A percentile compares a stretch with the other conserved stretches of the same genome.
phyloP scores from a whole-genome alignment of 208 protist genomes.

The Trypanosomatidae sp. region DNA sequence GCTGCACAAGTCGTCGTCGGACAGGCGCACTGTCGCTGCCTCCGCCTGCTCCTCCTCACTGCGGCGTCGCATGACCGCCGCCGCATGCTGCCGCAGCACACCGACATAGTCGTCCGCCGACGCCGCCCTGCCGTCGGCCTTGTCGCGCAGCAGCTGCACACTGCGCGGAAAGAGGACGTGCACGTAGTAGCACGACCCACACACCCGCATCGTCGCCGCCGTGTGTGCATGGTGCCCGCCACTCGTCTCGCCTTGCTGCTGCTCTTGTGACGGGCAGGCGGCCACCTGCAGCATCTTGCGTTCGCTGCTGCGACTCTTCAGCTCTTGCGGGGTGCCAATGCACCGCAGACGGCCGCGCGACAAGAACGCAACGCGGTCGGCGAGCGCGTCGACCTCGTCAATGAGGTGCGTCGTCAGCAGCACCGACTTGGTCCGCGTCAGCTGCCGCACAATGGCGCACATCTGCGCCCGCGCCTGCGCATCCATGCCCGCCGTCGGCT shows the following conservation, averaged over 20 bases:
- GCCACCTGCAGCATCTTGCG: conserved; percentile 5
- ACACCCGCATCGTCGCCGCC: neutral
- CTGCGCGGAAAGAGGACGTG: no score
- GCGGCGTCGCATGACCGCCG: no score
- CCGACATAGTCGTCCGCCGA: no score
- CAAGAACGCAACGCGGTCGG: conserved; percentile 80
- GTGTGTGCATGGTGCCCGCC: neutral
- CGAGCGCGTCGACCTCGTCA: conserved; percentile 82
- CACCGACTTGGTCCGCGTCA: conserved; percentile 41
- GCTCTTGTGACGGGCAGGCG: neutral
- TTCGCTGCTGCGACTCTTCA: conserved; percentile 28
- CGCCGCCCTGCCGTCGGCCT: no score
- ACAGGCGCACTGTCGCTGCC: neutral
- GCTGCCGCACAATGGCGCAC: conserved; percentile 61
- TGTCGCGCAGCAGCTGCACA: no score
- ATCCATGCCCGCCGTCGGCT: conserved; percentile 88
- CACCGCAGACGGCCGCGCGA: conserved; percentile 73
- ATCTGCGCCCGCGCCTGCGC: conserved; percentile 47
- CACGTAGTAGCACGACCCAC: neutral
- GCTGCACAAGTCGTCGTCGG: conserved; percentile 9
- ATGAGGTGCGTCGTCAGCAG: conserved; percentile 83
- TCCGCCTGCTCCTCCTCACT: no score
- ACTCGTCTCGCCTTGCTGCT: neutral
- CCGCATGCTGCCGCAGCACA: no score
- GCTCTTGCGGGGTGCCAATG: conserved; percentile 60